These are phyloP conservation scores for Termitomyces eurrhizus DNA, from an alignment of 768 basidiomycete species.

Conservation along the genomic window DNA sequence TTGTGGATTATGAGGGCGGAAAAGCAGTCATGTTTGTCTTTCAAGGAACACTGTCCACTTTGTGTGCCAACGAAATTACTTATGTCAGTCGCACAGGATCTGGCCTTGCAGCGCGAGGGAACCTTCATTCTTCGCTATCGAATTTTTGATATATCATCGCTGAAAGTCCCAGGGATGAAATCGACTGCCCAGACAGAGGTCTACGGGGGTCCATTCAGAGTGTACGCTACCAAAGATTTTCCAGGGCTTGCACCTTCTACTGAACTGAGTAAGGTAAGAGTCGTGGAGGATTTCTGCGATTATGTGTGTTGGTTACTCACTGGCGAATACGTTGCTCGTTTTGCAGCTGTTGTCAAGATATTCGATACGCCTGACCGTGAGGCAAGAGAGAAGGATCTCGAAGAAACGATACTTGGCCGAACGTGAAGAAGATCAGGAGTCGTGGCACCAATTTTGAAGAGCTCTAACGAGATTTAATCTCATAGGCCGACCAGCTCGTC, in stretches of 20 bases:
- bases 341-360: constrained; percentile 31
- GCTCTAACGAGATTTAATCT: not conserved
- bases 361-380: constrained; percentile 36
- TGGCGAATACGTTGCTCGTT: not conserved
- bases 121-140: constrained; percentile 70
- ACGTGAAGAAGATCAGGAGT: not conserved
- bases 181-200: constrained; percentile 55
- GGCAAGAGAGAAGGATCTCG: constrained; percentile 36
- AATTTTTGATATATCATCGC: constrained; percentile 56
- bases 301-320: not conserved
- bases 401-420: constrained; percentile 24
- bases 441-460: not conserved
- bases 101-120: constrained; percentile 65
- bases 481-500: not conserved
- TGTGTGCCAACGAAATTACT: constrained; percentile 1
- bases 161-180: constrained; percentile 23
- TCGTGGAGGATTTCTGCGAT: not conserved
- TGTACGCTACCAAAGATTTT: constrained; percentile 74
- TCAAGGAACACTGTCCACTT: constrained; percentile 34
- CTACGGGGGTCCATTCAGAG: constrained; percentile 61
- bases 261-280: constrained; percentile 56
- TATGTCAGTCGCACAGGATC: constrained; percentile 40
- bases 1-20: constrained; percentile 50
- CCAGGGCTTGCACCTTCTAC: constrained; percentile 69
- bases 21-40: constrained; percentile 61